Base-by-base conservation (phyloP, 1,284 basidiomycete species). In the Leccinum holopus region DNA sequence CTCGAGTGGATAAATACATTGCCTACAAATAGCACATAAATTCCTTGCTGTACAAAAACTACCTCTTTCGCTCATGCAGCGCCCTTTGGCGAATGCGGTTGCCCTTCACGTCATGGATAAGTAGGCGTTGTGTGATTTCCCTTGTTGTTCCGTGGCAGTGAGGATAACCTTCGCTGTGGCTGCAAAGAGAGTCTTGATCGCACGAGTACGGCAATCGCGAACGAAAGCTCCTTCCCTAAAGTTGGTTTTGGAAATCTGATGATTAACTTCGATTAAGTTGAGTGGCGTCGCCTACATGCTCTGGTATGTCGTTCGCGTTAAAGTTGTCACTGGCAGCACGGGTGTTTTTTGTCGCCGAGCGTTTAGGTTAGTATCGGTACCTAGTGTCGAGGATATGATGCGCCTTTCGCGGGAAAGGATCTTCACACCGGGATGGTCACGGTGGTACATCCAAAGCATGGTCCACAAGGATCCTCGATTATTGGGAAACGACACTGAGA, bases 31-130 rank as follows among this genome's bases (percentile, higher is more conserved):
- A 32, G 11, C 41, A 3, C 33, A 61, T 52, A 67, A 68, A 59
- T 58, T 65, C 61, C 71, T 55, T 52, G 8, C 39, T 51, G 55
- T 47, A n/a, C 7, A 28, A 21, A n/a, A 35, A 11, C 2, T 14
- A 21, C 54, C 59, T 47, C 55, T 57, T 69, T 57, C 6, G 35
- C 49, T 54, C 30, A n/a, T 44, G 53, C 32, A 18, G 11, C 52
- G 53, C 35, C 59, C 32, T 41, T 30, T 39, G 21, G 32, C 57
- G 56, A 52, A 44, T 49, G 44, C 18, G 44, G 52, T 35, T 5
- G 16, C 1, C 4, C 32, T 57, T 73, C 60, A 73, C 70, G 70
- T 58, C 56, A 70, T 33, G 59, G 64, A 71, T 72, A 73, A 70
- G 68, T 70, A 47, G 71, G 68, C 68, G 70, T 59, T 12, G 51